Conservation (phyloP, 73 alveolate species). For the Durusdinium trenchii region DNA sequence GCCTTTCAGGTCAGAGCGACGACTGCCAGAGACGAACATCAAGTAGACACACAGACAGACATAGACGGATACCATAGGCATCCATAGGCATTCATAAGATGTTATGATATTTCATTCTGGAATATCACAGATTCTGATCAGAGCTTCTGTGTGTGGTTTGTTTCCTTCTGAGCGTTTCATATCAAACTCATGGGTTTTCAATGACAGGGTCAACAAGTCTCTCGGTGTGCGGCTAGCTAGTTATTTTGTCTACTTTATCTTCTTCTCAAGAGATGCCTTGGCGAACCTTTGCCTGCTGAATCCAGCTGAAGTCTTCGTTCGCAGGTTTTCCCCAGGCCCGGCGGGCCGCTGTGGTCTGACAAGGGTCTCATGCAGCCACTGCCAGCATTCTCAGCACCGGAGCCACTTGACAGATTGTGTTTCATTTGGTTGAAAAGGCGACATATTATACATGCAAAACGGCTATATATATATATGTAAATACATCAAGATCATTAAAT, state of each 20-base stretch:
- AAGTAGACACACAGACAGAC: too few relatives aligned
- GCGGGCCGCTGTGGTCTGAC: conserved; percentile 77
- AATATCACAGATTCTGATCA: not conserved
- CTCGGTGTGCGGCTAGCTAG: too few relatives aligned
- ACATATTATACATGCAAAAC: too few relatives aligned
- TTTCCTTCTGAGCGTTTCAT: not conserved
- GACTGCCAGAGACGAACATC: not conserved
- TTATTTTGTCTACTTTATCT: too few relatives aligned
- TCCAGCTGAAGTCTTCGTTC: not conserved
- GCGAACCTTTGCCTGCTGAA: not conserved
- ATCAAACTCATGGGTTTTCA: not conserved
- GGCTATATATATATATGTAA: too few relatives aligned
- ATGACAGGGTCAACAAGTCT: too few relatives aligned
- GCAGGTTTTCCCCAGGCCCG: conserved; percentile 60
- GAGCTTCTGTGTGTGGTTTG: too few relatives aligned
- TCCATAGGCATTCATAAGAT: too few relatives aligned
- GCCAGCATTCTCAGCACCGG: conserved; percentile 27
- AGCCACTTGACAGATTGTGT: not conserved
- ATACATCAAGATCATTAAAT: too few relatives aligned
- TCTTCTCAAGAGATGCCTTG: not conserved
- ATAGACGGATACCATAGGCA: not conserved
- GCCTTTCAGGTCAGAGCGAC: conserved; percentile 2
- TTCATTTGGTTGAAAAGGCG: not conserved
- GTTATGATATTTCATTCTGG: not conserved
- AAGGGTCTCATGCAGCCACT: conserved; percentile 71